Conservation (phyloP, 345 rosid species). For the Xanthoceras sorbifolium region DNA sequence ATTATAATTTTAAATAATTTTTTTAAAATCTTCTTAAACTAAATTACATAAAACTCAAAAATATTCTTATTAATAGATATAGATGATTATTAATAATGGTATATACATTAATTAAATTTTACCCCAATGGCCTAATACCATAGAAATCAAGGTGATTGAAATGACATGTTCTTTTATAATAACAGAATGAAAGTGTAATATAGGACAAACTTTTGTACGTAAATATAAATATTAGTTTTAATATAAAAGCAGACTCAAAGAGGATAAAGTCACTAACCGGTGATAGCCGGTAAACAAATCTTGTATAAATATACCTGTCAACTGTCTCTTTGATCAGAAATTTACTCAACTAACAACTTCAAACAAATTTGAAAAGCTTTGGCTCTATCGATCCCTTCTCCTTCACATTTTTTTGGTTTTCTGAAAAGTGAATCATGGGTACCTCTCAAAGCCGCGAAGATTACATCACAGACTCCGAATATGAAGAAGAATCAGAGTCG, state of each 20-base stretch:
- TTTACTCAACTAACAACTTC: too few relatives aligned
- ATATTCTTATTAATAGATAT: too few relatives aligned
- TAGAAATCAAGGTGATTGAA: too few relatives aligned
- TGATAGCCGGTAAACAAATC: constrained; percentile 3
- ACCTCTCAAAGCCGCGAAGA: constrained; percentile 73
- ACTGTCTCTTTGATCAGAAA: not conserved
- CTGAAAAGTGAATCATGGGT: constrained; percentile 41
- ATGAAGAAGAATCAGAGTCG: constrained; percentile 36
- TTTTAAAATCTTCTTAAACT: too few relatives aligned
- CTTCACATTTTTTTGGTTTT: too few relatives aligned
- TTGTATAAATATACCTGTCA: not conserved
- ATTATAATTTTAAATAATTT: too few relatives aligned
- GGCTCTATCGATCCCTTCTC: not conserved
- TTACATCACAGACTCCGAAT: constrained; percentile 51
- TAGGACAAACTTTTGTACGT: not conserved
- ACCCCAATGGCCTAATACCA: too few relatives aligned
- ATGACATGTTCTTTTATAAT: too few relatives aligned
- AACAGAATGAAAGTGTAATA: not conserved
- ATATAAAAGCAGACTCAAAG: not conserved
- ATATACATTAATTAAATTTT: too few relatives aligned
- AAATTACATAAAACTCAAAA: too few relatives aligned
- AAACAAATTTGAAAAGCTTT: not conserved
- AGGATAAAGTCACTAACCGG: not conserved
- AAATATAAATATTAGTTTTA: not conserved
- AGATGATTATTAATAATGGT: too few relatives aligned